These are phyloP conservation scores for Mucor mucedo DNA, from an alignment of 371 early-diverging fungal species.

Conservation along the genomic window DNA sequence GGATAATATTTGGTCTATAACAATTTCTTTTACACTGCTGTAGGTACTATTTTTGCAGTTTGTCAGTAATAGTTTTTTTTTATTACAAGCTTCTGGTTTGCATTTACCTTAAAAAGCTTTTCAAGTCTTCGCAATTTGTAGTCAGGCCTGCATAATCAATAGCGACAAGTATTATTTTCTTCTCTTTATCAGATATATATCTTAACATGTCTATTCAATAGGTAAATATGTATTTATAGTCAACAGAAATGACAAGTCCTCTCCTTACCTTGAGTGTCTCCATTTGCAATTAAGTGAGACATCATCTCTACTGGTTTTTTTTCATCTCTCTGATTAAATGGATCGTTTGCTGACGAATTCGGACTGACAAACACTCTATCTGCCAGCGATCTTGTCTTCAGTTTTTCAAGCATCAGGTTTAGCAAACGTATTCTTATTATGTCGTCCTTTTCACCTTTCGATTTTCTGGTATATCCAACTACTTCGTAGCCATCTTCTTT, in stretches of 20 bases:
- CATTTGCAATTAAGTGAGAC: slow-evolving; percentile 25
- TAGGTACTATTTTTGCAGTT: slow-evolving; percentile 26
- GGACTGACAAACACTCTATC: slow-evolving; percentile 27
- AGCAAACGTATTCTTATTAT: slow-evolving; percentile 16
- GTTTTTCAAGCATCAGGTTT: slow-evolving; percentile 23
- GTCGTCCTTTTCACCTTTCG: slow-evolving; percentile 5
- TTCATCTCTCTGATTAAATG: slow-evolving; percentile 26
- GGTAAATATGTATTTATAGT: not conserved
- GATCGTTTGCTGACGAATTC: slow-evolving; percentile 20
- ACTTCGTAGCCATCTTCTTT: slow-evolving; percentile 20
- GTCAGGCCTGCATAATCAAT: not conserved
- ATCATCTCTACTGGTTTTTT: slow-evolving; percentile 16
- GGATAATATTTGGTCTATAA: slow-evolving; percentile 18
- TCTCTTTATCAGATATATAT: slow-evolving; percentile 21
- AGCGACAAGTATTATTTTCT: slow-evolving; percentile 7
- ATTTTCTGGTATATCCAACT: slow-evolving; percentile 24
- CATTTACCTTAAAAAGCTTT: slow-evolving; percentile 29
- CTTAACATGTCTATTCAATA: too few species aligned
- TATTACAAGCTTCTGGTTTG: slow-evolving; percentile 21
- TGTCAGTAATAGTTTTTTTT: slow-evolving; percentile 24
- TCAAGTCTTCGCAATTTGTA: slow-evolving; percentile 22
- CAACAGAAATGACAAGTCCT: slow-evolving; percentile 25
- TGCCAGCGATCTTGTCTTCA: slow-evolving; percentile 24
- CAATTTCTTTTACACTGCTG: slow-evolving; percentile 21
- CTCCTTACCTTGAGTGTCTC: slow-evolving; percentile 25